Base-by-base conservation (phyloP, 1,284 basidiomycete genomes). In the Polyporus tsugae region DNA sequence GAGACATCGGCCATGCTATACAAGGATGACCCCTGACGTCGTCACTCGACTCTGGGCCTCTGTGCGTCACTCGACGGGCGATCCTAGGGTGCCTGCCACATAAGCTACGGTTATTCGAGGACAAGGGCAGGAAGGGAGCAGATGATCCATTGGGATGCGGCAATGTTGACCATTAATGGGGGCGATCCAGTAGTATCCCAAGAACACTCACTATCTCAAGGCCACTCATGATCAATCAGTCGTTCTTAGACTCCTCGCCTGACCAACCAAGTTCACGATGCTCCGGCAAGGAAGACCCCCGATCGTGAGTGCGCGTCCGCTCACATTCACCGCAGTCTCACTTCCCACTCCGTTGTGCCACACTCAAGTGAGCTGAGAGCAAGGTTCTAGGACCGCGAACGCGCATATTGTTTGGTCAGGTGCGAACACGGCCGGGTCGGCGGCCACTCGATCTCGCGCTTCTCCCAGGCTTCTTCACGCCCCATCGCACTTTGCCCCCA, bases 51-150 rank as follows among this genome's bases (percentile, higher is more conserved):
- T 49, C n/a, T 49, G 9, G 46, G 55, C 33, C 10, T 58, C 15
- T 22, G 19, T 58, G 55, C 33, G 55, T 36, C 13, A 22, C 33
- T 58, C 9, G 33, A 22, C 6, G 33, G 55, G 35, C n/a, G 38
- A 58, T 58, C 33, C 9, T 33, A 58, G 55, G 55, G 55, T 35
- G n/a, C 35, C 55, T 58, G 35, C 55, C 55, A 58, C 55, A 36
- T 38, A 58, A 38, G 55, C 55, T 58, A 58, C 10, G 10, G 33
- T 58, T 58, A n/a, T 35, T n/a, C 15, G 35, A 58, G 55, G 33
- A 58, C 35, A 19, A 22, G 33, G 35, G 33, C 55, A 6, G 19
- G 55, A n/a, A 38, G 55, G 25, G 52, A 36, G 33, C 55, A 38
- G 55, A 58, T 58, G 55, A 58, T 58, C 55, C 17, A 25, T 15